Conservation (phyloP, 805 yeast species). For the Candida corydali region DNA sequence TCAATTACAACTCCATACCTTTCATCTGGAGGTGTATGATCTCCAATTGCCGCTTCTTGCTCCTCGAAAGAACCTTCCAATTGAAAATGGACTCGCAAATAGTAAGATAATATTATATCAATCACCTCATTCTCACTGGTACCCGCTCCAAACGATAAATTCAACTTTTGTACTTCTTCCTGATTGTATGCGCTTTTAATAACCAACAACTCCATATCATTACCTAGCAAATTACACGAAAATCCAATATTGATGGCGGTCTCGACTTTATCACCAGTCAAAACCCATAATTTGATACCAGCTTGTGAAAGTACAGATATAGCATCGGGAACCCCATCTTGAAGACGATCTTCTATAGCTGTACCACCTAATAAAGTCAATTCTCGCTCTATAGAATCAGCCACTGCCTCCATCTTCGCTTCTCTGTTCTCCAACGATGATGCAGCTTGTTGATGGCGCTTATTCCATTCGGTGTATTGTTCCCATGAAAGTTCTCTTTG, state of each 20-base stretch:
- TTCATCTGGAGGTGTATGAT: slow-evolving; percentile 66
- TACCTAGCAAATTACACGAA: slow-evolving; percentile 72
- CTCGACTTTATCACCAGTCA: slow-evolving; percentile 87
- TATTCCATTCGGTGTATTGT: slow-evolving; percentile 61
- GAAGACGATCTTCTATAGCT: slow-evolving; percentile 81
- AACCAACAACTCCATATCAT: slow-evolving; percentile 70
- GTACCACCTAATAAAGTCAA: slow-evolving; percentile 73
- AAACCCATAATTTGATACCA: slow-evolving; percentile 81
- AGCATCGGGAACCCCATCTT: slow-evolving; percentile 84
- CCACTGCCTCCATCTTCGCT: slow-evolving; percentile 67
- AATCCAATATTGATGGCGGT: slow-evolving; percentile 87
- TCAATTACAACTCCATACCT: slow-evolving; percentile 70
- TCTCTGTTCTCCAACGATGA: slow-evolving; percentile 63
- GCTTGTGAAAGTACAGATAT: slow-evolving; percentile 67
- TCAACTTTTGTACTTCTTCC: slow-evolving; percentile 22
- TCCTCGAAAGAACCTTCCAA: slow-evolving; percentile 59
- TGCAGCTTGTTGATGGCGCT: slow-evolving; percentile 59
- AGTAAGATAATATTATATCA: slow-evolving; percentile 46
- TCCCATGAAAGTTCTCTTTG: slow-evolving; percentile 61
- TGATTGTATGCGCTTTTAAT: slow-evolving; percentile 35
- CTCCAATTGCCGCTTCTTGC: slow-evolving; percentile 44
- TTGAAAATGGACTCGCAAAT: slow-evolving; percentile 51
- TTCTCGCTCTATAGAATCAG: slow-evolving; percentile 67
- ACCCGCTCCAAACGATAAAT: slow-evolving; percentile 15
- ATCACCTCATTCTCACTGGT: slow-evolving; percentile 35